Base-by-base conservation (phyloP, 176 grass and related monocot genomes). In the Alopecurus myosuroides region DNA sequence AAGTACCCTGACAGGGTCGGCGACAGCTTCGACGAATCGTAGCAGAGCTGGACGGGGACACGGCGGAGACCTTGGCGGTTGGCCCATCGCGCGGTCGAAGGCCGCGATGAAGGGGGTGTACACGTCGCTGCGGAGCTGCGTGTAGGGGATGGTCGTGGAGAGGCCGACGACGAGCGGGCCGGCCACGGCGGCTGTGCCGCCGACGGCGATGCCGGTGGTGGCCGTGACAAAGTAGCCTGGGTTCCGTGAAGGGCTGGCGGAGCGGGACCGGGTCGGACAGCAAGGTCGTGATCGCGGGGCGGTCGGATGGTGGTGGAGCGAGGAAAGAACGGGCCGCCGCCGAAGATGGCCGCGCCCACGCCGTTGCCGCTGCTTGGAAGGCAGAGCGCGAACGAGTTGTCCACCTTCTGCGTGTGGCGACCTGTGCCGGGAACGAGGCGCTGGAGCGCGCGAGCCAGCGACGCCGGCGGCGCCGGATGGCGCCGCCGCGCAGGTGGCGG, bases 21-120 rank as follows among this genome's bases (percentile, higher is more conserved):
- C 8, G 70, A 51, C 11, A 94, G 80, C 49, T 58, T 72, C 1
- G 41, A 30, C 39, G 83, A 85, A 50, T 94, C 75, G 61, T 89
- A 83, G 78, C 89, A 94, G 9, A 94, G 84, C 70, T 85, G 80
- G 92, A 92, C 11, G 84, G 89, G 31, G 79, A 13, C 84, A 49
- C 85, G 13, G 74, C 22, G 39, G 40, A 9, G 12, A 82, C 22
- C 57, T 64, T 63, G 8, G 42, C 81, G 56, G 42, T 45, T 28
- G 41, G 11, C 77, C 61, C 23, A 73, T 78, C 13, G 79, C 77
- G 31, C 2, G 14, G 77, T 69, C 78, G 73, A 88, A 80, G 10
- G 82, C 92, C 20, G 28, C 31, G 26, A 89, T 41, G 3, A 94
- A 42, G 18, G 77, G 63, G 0, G 52, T 35, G 87, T 89, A 94